A percentile compares a stretch with the other conserved stretches of the same genome.
Conservation (phyloP, 1,139 yeast species). For the Spathaspora sp. region DNA sequence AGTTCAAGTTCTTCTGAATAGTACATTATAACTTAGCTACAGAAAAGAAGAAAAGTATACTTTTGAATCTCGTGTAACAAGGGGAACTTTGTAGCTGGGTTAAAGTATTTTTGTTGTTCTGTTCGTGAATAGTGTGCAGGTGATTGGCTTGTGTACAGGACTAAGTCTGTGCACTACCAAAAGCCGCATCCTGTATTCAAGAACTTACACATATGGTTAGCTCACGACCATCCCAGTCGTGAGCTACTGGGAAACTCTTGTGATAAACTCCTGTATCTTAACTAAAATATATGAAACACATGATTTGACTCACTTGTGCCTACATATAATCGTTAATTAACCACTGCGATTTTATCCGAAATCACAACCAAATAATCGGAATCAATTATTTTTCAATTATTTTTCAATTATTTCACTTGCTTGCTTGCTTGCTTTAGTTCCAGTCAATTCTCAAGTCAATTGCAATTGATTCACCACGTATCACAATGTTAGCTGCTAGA, state of each 20-base stretch:
- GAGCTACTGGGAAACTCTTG: no score
- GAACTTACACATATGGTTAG: no score
- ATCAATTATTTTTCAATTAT: neutral
- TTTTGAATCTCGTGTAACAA: neutral
- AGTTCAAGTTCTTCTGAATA: slow-evolving; percentile 67
- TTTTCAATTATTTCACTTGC: no score
- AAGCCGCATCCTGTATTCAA: no score
- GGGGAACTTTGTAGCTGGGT: neutral
- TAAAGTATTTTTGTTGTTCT: no score
- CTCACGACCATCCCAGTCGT: no score
- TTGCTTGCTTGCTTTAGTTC: neutral
- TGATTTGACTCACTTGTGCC: slow-evolving; percentile 4
- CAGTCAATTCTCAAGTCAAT: neutral
- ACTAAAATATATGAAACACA: no score
- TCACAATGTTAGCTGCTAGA: slow-evolving; percentile 23
- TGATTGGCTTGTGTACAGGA: no score
- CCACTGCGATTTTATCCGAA: neutral
- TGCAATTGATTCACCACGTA: neutral
- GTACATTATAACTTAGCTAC: slow-evolving; percentile 21
- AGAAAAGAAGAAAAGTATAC: neutral
- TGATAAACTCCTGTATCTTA: no score
- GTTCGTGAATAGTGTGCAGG: no score
- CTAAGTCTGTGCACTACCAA: no score
- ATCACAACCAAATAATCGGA: neutral
- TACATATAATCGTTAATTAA: neutral